Evolutionary conservation across 2,329 filamentous ascomycete genomes (phyloP), one percentile per base, ranked within the genome.

Genomic region (Penicillium sp.): DNA sequence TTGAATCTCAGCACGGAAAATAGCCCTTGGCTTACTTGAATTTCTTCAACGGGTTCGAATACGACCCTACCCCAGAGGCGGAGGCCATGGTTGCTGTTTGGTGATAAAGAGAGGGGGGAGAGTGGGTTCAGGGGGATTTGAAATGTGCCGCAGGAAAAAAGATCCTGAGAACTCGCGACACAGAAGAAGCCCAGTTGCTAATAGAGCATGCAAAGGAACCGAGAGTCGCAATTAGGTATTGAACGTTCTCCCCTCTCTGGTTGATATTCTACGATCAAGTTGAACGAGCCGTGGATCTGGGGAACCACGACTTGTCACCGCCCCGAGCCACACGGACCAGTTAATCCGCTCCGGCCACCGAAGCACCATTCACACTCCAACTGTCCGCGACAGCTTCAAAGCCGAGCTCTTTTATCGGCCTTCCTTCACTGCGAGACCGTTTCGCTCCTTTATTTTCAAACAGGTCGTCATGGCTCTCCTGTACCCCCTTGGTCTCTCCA

Each of bases 41-140:
- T 80, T 99, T 99, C 90, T 99, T 99, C 80, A 99, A 83, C 71
- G 95, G 95, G 83, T 98, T 98, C 77, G 96, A 97, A 84, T 98
- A 99, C 64, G 90, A 91, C 77, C 90, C 90, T 72, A 87, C 88
- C 58, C 79, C 79, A 69, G 86, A 81, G 79, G 91, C 87, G 60
- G 76, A 74, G 77, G 93, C 90, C 93, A 96, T 96, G 75, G 74
- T 85, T 48, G 77, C 73, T 69, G 60, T 56, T 63, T 29, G 27
- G 58, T 66, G 53, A 63, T 56, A 56, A 55, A 48, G 48, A 37
- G 47, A 57, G 52, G 65, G 65, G 56, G 63, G 60, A 55, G 55
- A 55, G 62, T 53, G 60, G 64, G 64, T 41, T 75, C 66, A 74
- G 71, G 71, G 72, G 71, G 61, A 21, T 35, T 19, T n/a, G 43